Evolutionary conservation across 345 rosid genomes (phyloP), one percentile per base, ranked within the genome.

Genomic region (Citrus australasica): DNA sequence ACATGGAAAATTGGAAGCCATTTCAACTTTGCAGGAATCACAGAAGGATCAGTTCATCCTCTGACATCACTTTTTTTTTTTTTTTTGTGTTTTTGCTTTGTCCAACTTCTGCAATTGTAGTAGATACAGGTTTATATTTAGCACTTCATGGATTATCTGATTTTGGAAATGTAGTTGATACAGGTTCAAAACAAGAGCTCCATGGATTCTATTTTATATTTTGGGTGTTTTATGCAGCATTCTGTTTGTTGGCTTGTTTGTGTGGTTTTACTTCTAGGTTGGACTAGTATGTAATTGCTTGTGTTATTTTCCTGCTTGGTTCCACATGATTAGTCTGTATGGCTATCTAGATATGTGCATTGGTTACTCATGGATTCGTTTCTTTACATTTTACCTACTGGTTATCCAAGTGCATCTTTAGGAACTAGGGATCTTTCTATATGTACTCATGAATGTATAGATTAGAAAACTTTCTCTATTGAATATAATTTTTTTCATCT

Each of bases 401-500:
- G 14, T 64, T 42, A 6, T 51, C 56, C 19, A 40, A n/a, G 40
- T 59, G 32, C 30, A 55, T 38, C 21, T 30, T 30, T 40, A 68
- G 63, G 75, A 73, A 79, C 73, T 71, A 59, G 66, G 65, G 16
- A 77, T 81, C n/a, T n/a, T 11, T 61, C 51, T 1, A 40, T 7
- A 22, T 72, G 7, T 46, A 48, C 53, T 73, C 30, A 9, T n/a
- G 37, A 21, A 11, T 71, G 61, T 62, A 30, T 17, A 65, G 40
- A 55, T 55, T 75, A 30, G 55, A 56, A 56, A 64, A 67, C 48
- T 84, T 46, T 63, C 79, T 67, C 68, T 58, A 59, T 72, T 64
- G 68, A 38, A 70, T 74, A 71, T 80, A 65, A 19, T 72, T 61
- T 73, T 67, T 65, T 32, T 82, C 24, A 38, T 84, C 62, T 55